phyloP scores from a whole-genome alignment of 345 rosid genomes.

The Populus tremula region DNA sequence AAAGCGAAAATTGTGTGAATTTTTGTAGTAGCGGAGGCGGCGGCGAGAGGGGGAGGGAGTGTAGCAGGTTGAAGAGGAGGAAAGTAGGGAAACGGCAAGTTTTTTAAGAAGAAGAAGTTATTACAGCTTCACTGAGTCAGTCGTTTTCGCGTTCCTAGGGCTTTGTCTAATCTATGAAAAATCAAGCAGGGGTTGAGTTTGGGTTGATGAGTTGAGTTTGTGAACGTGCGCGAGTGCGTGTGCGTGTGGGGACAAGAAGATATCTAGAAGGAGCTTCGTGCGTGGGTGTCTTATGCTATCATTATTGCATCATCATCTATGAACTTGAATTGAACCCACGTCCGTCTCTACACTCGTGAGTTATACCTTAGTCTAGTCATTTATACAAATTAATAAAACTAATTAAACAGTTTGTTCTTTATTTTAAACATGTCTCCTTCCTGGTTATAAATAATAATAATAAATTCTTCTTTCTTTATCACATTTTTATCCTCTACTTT shows the following conservation, averaged over 20 bases:
- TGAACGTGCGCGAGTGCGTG: not conserved
- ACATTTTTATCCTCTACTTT: no score
- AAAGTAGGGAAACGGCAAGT: not conserved
- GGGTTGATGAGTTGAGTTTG: not conserved
- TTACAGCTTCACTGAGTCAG: not conserved
- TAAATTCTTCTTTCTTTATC: no score
- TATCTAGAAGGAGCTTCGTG: no score
- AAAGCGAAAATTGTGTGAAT: not conserved
- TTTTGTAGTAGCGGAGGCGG: not conserved
- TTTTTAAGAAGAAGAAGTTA: not conserved
- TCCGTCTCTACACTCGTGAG: no score
- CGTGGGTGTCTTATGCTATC: no score
- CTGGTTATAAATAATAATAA: no score
- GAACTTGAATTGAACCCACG: no score
- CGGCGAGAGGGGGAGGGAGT: not conserved
- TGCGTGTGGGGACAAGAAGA: not conserved
- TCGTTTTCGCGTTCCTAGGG: not conserved
- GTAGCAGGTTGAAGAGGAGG: not conserved
- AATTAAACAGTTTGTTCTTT: no score
- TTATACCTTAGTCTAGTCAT: no score
- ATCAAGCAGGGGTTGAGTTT: not conserved
- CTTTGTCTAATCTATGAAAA: not conserved
- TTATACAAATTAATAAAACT: no score
- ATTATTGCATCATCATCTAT: no score
- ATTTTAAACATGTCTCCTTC: no score